These are phyloP conservation scores for Aspergillus steynii DNA, from an alignment of 495 filamentous ascomycete species.

Conservation along the genomic window DNA sequence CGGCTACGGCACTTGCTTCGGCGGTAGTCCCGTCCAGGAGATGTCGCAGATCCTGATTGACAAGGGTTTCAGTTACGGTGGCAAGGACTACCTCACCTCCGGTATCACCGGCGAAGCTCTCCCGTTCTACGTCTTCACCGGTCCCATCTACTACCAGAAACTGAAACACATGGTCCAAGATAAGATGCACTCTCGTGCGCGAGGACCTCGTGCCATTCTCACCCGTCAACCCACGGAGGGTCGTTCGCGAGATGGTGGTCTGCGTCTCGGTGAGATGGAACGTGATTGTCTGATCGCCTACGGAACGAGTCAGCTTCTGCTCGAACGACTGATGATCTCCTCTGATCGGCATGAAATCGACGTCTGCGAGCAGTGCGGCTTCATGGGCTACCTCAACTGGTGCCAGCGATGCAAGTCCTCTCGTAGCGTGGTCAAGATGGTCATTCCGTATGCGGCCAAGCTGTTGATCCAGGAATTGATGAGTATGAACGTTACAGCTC, in stretches of 20 bases:
- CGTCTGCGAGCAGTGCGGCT: conserved; percentile 86
- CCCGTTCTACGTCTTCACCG: conserved; percentile 96
- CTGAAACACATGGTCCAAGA: conserved; percentile 99
- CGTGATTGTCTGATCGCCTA: conserved; percentile 97
- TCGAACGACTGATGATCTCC: conserved; percentile 92
- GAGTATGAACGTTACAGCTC: conserved; percentile 94
- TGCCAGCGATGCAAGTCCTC: conserved; percentile 88
- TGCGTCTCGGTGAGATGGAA: conserved; percentile 98
- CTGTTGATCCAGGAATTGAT: conserved; percentile 92
- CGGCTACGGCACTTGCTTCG: conserved; percentile 93
- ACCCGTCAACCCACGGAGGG: conserved; percentile 97
- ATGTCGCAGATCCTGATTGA: conserved; percentile 83
- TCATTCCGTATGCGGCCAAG: conserved; percentile 98
- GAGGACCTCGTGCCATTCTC: conserved; percentile 84
- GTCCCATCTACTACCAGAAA: conserved; percentile 99
- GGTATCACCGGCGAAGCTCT: conserved; percentile 94
- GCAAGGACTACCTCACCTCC: conserved; percentile 93
- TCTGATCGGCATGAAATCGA: conserved; percentile 89
- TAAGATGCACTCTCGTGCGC: conserved; percentile 96
- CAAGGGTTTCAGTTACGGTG: conserved; percentile 90
- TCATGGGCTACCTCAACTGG: conserved; percentile 93
- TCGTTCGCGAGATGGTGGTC: conserved; percentile 85
- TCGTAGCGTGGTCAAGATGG: conserved; percentile 80
- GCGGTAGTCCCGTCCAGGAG: conserved; percentile 85
- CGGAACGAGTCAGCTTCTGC: conserved; percentile 84